Base-by-base conservation (phyloP, 495 filamentous ascomycete genomes). In the Pseudevernia furfuracea region DNA sequence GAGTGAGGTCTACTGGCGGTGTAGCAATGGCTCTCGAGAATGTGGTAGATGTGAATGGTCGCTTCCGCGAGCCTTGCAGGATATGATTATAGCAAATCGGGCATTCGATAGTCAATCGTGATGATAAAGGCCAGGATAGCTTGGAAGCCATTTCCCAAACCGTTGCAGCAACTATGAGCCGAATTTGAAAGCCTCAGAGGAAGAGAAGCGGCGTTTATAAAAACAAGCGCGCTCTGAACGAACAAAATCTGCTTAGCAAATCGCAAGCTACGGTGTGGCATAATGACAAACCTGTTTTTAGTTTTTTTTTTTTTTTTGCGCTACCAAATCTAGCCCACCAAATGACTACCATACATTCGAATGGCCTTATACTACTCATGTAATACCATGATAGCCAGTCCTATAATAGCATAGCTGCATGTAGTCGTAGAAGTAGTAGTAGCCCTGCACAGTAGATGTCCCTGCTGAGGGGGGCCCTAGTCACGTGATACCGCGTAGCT, bases 1-100 rank as follows among this genome's bases (percentile, higher is more conserved):
- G 30, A 61, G 78, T 48, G 64, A 80, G 78, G 62, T 82, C 72
- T 68, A 82, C 79, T 66, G 78, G 72, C 9, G 78, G 76, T 12
- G 82, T 81, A 37, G 80, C 78, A 28, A 61, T 69, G 34, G 66
- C 64, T 52, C 19, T 61, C 10, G 32, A 60, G 30, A 37, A 44
- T 28, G 37, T 41, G 9, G 70, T 68, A 34, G 68, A 70, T 28
- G 69, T 59, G 38, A 75, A 64, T 61, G 55, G 21, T 58, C 68
- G 73, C 21, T 32, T 55, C 2, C 15, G 52, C 66, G 49, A 37
- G 23, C 49, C 25, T 32, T 14, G 58, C 28, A 41, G 36, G 52
- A 52, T 32, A 23, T 25, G 55, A 30, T 15, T 57, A 14, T 58
- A 46, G 32, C 67, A 68, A 36, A 39, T 43, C 6, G 59, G 67